These are phyloP conservation scores for Hericium alpestre DNA, from an alignment of 768 basidiomycete genomes.

Conservation along the genomic window DNA sequence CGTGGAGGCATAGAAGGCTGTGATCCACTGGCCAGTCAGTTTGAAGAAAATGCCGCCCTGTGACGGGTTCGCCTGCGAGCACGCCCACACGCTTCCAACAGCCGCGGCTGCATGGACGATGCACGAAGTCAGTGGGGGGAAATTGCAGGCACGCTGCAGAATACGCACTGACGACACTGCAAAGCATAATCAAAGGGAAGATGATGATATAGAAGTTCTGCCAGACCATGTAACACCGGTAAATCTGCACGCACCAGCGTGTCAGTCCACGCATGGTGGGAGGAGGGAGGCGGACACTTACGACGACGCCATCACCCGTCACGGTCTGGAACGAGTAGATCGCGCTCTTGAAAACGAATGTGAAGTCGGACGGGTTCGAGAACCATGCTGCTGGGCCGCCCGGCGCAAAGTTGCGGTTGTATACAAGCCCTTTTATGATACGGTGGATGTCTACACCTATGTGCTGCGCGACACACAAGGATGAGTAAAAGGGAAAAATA, in stretches of 20 bases:
- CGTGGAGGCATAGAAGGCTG: neutral
- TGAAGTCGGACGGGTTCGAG: conserved; percentile 16
- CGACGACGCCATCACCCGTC: conserved; percentile 21
- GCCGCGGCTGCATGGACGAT: neutral
- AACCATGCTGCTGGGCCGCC: conserved; percentile 19
- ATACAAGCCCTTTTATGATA: conserved; percentile 17
- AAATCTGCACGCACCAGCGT: conserved; percentile 7
- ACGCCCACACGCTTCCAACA: neutral
- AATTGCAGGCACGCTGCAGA: neutral
- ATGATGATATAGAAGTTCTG: conserved; percentile 8
- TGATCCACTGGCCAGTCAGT: conserved; percentile 3
- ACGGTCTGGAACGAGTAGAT: conserved; percentile 20
- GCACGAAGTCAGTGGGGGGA: neutral
- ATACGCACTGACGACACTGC: conserved; percentile 9
- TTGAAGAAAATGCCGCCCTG: neutral
- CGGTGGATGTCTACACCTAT: neutral
- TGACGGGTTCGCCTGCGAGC: neutral
- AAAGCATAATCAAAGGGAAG: conserved; percentile 13
- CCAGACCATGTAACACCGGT: conserved; percentile 18
- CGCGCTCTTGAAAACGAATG: conserved; percentile 20
- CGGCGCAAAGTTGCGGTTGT: conserved; percentile 10
- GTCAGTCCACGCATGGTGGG: neutral
- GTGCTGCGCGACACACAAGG: neutral
- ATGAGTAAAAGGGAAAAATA: neutral
- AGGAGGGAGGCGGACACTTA: conserved; percentile 4